A percentile compares a stretch with the other conserved stretches of the same genome.
These are phyloP conservation scores for Abortiporus biennis DNA, from an alignment of 1,284 basidiomycete species.

Conservation along the genomic window DNA sequence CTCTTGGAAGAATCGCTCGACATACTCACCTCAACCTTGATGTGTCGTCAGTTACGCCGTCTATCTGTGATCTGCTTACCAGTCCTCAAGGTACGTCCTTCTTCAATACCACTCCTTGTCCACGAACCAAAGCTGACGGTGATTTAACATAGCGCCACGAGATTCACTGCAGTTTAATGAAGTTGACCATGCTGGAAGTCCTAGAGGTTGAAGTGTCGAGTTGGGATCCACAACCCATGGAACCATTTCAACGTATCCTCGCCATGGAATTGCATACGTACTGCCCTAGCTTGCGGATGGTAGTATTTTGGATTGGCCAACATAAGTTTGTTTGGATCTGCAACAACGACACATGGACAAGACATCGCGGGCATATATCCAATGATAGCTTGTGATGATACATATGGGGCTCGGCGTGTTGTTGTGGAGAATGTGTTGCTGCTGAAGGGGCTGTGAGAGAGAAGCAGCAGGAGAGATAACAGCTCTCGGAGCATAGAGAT, in stretches of 20 bases:
- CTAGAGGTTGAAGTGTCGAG: slow-evolving; percentile 25
- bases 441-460: too few relatives aligned
- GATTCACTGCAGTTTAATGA: slow-evolving; percentile 21
- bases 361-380: not conserved
- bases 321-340: too few relatives aligned
- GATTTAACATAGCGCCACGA: slow-evolving; percentile 17
- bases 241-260: slow-evolving; percentile 20
- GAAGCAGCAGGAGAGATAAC: too few relatives aligned
- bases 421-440: too few relatives aligned
- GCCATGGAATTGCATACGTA: slow-evolving; percentile 24
- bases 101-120: too few relatives aligned
- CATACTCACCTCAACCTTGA: slow-evolving; percentile 14
- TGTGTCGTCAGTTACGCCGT: slow-evolving; percentile 18
- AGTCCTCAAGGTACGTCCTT: slow-evolving; percentile 20
- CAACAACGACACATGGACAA: not conserved
- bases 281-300: slow-evolving; percentile 19
- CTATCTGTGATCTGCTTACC: slow-evolving; percentile 24
- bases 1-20: slow-evolving; percentile 18
- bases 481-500: slow-evolving; percentile 4
- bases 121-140: too few relatives aligned
- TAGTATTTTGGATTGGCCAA: slow-evolving; percentile 23
- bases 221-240: slow-evolving; percentile 20
- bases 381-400: not conserved
- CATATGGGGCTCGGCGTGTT: too few relatives aligned
- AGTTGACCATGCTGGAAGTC: slow-evolving; percentile 18